Conservation (phyloP, 768 basidiomycete genomes). For the Trametopsis cervina region DNA sequence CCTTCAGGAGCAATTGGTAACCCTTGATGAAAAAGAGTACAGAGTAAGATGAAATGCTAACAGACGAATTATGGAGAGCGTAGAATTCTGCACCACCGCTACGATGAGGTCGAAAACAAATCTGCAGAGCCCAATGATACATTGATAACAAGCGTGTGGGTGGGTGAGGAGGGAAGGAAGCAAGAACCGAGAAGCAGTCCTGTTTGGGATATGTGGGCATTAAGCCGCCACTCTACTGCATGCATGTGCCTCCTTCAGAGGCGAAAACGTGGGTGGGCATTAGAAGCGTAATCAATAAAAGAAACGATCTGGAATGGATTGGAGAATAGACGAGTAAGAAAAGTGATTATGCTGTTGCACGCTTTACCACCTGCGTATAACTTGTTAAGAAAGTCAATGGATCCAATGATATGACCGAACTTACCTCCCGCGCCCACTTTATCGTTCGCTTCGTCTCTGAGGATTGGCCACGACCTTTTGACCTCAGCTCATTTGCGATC, state of each 20-base stretch:
- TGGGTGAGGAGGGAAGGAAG: slow-evolving; percentile 3
- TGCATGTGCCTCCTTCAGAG: slow-evolving; percentile 22
- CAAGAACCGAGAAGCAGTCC: slow-evolving; percentile 13
- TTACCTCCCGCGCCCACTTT: slow-evolving; percentile 91
- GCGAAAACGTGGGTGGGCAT: slow-evolving; percentile 16
- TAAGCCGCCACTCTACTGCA: slow-evolving; percentile 15
- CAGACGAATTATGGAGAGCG: slow-evolving; percentile 4
- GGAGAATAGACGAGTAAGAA: slow-evolving; percentile 6
- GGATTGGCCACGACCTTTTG: slow-evolving; percentile 59
- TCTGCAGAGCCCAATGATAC: slow-evolving; percentile 17
- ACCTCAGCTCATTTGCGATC: slow-evolving; percentile 67
- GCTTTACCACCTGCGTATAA: slow-evolving; percentile 84
- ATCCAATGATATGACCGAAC: slow-evolving; percentile 16
- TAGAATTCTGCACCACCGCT: slow-evolving; percentile 10
- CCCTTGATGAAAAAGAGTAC: neutral
- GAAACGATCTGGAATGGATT: slow-evolving; percentile 14
- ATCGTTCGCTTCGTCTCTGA: slow-evolving; percentile 81
- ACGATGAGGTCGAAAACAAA: slow-evolving; percentile 9
- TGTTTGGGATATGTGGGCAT: slow-evolving; percentile 7
- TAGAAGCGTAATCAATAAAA: slow-evolving; percentile 9
- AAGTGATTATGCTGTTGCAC: slow-evolving; percentile 56
- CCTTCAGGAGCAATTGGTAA: slow-evolving; percentile 11
- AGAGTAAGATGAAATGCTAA: slow-evolving; percentile 5
- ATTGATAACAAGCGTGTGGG: slow-evolving; percentile 13
- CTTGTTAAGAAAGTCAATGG: slow-evolving; percentile 22